Evolutionary conservation across 2,329 filamentous ascomycete genomes (phyloP).

Genomic region (Tolypocladium inflatum): DNA sequence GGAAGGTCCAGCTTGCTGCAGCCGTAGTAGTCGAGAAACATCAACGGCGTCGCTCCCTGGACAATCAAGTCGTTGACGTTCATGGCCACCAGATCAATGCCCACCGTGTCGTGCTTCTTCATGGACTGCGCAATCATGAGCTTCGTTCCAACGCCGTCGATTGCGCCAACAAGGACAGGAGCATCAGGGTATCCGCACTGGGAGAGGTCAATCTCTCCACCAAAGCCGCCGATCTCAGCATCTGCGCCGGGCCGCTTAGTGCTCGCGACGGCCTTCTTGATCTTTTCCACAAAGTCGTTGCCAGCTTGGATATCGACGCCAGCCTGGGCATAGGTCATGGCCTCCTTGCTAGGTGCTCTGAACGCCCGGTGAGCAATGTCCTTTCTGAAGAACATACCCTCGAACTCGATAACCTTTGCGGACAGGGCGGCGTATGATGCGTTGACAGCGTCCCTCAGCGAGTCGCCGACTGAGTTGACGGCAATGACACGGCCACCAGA

Average conservation of each 20-base stretch:
- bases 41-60: conserved; percentile 86
- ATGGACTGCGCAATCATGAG: conserved; percentile 90
- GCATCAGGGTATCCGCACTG: conserved; percentile 64
- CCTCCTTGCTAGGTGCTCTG: conserved; percentile 34
- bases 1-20: conserved; percentile 78
- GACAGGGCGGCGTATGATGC: conserved; percentile 81
- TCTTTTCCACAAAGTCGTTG: conserved; percentile 83
- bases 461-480: conserved; percentile 64
- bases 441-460: conserved; percentile 72
- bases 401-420: conserved; percentile 60
- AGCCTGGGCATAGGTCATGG: conserved; percentile 83
- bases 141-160: conserved; percentile 95
- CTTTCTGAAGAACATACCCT: conserved; percentile 83
- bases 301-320: conserved; percentile 93
- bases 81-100: conserved; percentile 96
- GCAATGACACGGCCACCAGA: conserved; percentile 89
- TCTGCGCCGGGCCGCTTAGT: conserved; percentile 82
- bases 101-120: conserved; percentile 86
- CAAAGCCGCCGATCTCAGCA: conserved; percentile 91
- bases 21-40: conserved; percentile 97
- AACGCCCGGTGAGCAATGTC: conserved; percentile 81
- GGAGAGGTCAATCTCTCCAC: conserved; percentile 54
- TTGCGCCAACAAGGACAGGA: conserved; percentile 83
- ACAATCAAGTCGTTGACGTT: conserved; percentile 98
- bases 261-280: conserved; percentile 80